Evolutionary conservation across 331 rosid genomes (phyloP).

Genomic region (Quercus tomentella): DNA sequence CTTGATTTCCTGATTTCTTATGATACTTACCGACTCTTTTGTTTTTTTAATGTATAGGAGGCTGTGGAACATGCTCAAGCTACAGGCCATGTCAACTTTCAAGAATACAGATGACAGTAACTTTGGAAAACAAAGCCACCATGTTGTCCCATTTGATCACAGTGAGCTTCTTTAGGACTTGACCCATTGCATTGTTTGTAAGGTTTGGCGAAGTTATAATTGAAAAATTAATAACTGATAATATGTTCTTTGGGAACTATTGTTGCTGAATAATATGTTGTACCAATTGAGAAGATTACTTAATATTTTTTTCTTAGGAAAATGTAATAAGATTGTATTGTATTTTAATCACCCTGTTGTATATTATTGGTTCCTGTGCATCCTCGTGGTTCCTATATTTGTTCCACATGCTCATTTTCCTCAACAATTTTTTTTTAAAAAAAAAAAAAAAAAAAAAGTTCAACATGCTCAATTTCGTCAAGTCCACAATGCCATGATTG

Average conservation of each 20-base stretch:
- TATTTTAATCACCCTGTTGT: background rate
- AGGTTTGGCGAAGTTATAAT: background rate
- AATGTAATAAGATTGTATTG: background rate
- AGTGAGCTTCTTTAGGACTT: background rate
- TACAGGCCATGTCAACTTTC: conserved; percentile 93
- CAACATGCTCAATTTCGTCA: no score
- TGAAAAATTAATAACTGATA: background rate
- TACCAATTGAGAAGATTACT: background rate
- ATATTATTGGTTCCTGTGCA: background rate
- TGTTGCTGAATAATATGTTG: no score
- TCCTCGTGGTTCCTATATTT: no score
- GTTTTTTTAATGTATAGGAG: conserved; percentile 51
- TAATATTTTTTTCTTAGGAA: background rate
- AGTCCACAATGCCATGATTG: no score
- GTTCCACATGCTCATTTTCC: no score
- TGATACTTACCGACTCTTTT: background rate
- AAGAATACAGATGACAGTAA: conserved; percentile 66
- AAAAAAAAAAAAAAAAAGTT: no score
- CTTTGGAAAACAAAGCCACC: conserved; percentile 7
- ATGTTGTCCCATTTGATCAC: conserved; percentile 1
- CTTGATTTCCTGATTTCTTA: background rate
- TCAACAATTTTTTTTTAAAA: no score
- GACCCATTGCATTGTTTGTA: background rate
- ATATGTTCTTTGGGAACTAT: background rate
- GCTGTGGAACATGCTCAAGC: conserved; percentile 87